Evolutionary conservation across 2,329 filamentous ascomycete species (phyloP).

Genomic region (Hypoxylon sp.): DNA sequence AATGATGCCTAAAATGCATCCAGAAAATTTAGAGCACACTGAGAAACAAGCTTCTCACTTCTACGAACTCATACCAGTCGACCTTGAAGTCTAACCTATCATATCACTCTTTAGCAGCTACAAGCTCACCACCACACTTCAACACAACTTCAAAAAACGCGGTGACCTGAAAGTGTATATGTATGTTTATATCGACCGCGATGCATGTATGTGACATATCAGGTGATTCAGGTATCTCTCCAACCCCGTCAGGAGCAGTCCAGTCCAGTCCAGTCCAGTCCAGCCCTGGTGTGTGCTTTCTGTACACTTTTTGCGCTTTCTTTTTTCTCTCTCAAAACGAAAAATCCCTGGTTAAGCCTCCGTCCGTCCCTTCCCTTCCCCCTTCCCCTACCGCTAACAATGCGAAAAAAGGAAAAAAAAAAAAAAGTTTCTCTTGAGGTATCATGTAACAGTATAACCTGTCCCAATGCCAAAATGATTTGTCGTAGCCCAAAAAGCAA

Average conservation of each 20-base stretch:
- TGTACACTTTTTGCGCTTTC: slow-evolving; percentile 13
- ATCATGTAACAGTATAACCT: slow-evolving; percentile 46
- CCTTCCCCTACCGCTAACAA: slow-evolving; percentile 25
- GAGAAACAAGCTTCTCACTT: not conserved
- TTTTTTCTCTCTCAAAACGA: slow-evolving; percentile 11
- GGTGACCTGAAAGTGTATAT: slow-evolving; percentile 12
- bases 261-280: slow-evolving; percentile 28
- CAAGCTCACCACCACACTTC: not conserved
- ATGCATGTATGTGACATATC: slow-evolving; percentile 32
- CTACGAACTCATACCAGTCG: not conserved
- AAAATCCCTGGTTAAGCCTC: slow-evolving; percentile 15
- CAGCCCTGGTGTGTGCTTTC: not conserved
- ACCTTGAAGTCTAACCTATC: not conserved
- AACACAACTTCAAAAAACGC: not conserved
- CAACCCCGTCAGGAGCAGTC: slow-evolving; percentile 23
- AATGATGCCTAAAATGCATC: not conserved
- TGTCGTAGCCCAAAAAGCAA: slow-evolving; percentile 43
- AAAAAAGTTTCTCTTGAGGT: slow-evolving; percentile 41
- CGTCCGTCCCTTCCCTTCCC: slow-evolving; percentile 8
- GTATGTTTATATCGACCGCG: slow-evolving; percentile 36
- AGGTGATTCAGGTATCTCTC: slow-evolving; percentile 29
- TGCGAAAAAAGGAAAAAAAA: slow-evolving; percentile 24
- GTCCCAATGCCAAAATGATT: slow-evolving; percentile 44
- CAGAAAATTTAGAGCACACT: not conserved
- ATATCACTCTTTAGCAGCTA: not conserved